Evolutionary conservation across 148 eudicot genomes (phyloP).

Genomic region (Suaeda aralocaspica): DNA sequence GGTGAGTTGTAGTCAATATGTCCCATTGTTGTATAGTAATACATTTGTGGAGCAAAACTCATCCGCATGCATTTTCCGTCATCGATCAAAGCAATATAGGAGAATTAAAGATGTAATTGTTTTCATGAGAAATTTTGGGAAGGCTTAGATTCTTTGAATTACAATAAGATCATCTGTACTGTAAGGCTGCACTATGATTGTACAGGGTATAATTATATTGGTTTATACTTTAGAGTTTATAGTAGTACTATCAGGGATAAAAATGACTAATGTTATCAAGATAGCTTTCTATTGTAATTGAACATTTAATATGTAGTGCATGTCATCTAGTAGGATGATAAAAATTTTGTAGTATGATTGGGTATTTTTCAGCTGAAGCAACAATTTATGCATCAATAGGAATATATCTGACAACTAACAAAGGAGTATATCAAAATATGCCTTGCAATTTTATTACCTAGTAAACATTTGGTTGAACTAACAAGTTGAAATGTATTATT

Average conservation of each 20-base stretch:
- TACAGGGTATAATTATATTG: slow-evolving; percentile 1
- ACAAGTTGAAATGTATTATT: neutral
- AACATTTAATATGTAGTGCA: neutral
- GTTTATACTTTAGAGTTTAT: too few species aligned
- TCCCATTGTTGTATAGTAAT: neutral
- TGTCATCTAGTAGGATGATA: neutral
- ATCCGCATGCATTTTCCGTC: neutral
- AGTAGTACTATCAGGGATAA: neutral
- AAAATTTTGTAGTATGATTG: neutral
- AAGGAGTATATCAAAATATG: neutral
- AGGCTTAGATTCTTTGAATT: neutral
- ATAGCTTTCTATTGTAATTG: neutral
- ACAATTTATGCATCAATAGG: neutral
- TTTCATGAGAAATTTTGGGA: neutral
- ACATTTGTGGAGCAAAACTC: neutral
- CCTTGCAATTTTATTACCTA: too few species aligned
- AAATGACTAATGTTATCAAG: neutral
- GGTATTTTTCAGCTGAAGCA: neutral
- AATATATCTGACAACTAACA: neutral
- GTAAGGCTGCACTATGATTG: neutral
- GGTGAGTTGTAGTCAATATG: neutral
- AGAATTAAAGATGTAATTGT: slow-evolving; percentile 4
- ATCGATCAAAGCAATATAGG: neutral
- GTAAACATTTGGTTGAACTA: too few species aligned
- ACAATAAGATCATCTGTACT: neutral